Evolutionary conservation across 2,329 filamentous ascomycete species (phyloP), one percentile per base, ranked within the genome.

Genomic region (Clarireedia monteithiana): DNA sequence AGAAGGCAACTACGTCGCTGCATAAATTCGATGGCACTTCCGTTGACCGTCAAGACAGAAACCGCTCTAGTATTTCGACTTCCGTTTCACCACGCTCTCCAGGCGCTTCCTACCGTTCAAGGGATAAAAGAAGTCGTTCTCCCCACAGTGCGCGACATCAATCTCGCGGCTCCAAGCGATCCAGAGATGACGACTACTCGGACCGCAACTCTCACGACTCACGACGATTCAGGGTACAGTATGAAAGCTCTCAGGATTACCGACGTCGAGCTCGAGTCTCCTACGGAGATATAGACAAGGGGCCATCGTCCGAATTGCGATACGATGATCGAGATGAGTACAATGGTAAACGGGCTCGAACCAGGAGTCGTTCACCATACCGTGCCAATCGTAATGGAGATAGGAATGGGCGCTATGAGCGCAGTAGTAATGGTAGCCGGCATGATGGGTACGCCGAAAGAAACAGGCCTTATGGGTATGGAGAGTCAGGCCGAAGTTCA

Each of bases 1-100:
- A 94, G 89, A 94, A 94, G 89, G 89, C 89, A 94, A 88, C 87
- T 89, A 86, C 85, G 84, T 85, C 86, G 85, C 83, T 85, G 80
- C 78, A 80, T 79, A 80, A 80, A 73, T 75, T 81, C 80, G 83
- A 85, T 81, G 81, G 84, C 86, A 85, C 77, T 82, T 84, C 81
- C 82, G 85, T 95, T 95, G 88, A 95, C 89, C 88, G 86, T 83
- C 84, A 79, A 80, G 82, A 87, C 88, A 95, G 90, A 91, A 80
- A 74, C 75, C 83, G 80, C 55, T 64, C 64, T 67, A 65, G 64
- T 59, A 65, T 64, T 50, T 67, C 70, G 44, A 64, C 62, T 59
- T 69, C 69, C 57, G 64, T 61, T 58, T 70, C 69, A 54, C 67
- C 69, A 64, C 53, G 53, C 46, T 56, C 53, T 27, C 48, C 53